Conservation (phyloP, 2,329 filamentous ascomycete genomes). For the Clonostachys chloroleuca region DNA sequence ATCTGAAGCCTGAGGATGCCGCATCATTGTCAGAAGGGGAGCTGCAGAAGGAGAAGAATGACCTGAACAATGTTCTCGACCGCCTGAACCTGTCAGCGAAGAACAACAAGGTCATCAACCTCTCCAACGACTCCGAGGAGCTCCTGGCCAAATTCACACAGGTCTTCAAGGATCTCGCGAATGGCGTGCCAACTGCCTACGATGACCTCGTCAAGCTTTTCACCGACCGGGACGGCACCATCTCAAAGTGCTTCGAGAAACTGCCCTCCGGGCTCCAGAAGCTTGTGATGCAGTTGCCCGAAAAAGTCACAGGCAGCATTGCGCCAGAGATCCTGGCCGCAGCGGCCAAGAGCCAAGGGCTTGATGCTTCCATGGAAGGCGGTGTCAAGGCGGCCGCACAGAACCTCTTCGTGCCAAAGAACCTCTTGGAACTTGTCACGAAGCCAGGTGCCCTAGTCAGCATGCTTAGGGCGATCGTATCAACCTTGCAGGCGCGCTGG, state of each 20-base stretch:
- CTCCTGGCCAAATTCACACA: constrained; percentile 81
- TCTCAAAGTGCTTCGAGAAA: constrained; percentile 56
- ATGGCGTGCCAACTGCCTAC: constrained; percentile 90
- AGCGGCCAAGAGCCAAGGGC: constrained; percentile 68
- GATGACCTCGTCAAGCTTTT: constrained; percentile 70
- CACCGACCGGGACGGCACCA: constrained; percentile 56
- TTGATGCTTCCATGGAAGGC: constrained; percentile 49
- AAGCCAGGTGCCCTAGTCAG: constrained; percentile 83
- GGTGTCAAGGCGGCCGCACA: constrained; percentile 59
- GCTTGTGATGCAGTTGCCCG: constrained; percentile 77
- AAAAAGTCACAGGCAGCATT: constrained; percentile 71
- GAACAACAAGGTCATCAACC: constrained; percentile 80
- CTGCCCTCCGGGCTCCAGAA: constrained; percentile 80
- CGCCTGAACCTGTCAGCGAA: constrained; percentile 73
- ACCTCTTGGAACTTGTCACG: constrained; percentile 72
- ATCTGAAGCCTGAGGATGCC: constrained; percentile 24
- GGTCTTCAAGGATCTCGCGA: constrained; percentile 86
- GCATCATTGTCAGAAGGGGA: constrained; percentile 2
- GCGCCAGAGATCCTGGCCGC: constrained; percentile 80
- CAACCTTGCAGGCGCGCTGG: constrained; percentile 81
- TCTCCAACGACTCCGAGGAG: constrained; percentile 80
- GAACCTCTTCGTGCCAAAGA: constrained; percentile 66
- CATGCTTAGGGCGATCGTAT: constrained; percentile 86
- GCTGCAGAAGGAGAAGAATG: constrained; percentile 49
- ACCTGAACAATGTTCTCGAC: constrained; percentile 76